These are phyloP conservation scores for Nigrospora osmanthi DNA, from an alignment of 2,329 filamentous ascomycete species.

Conservation along the genomic window DNA sequence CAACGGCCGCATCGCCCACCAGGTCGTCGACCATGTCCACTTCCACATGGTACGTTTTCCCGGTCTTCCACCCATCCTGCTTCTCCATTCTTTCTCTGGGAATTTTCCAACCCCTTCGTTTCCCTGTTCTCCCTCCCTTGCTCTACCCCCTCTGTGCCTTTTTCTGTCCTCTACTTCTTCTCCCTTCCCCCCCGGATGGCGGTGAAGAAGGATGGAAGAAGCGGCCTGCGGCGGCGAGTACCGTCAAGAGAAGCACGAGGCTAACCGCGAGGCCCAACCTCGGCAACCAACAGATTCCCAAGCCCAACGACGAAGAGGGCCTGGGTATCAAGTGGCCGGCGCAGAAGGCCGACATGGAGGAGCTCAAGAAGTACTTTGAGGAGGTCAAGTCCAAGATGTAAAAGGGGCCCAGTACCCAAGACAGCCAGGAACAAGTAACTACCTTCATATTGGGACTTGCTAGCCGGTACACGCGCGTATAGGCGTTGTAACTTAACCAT, in stretches of 20 bases:
- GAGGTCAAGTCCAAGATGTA: constrained; percentile 89
- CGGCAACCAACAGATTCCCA: constrained; percentile 64
- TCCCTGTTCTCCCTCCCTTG: no score
- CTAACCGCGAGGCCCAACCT: constrained; percentile 3
- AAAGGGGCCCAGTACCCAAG: constrained; percentile 4
- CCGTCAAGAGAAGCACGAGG: not conserved
- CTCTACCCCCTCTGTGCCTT: no score
- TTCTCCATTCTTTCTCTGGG: not conserved
- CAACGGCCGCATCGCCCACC: constrained; percentile 86
- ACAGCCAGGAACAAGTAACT: no score
- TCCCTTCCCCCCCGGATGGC: no score
- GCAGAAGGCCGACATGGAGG: constrained; percentile 69
- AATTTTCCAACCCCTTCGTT: no score
- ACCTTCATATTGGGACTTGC: no score
- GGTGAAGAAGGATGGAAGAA: no score
- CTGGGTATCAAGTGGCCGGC: constrained; percentile 75
- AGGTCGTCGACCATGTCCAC: constrained; percentile 87
- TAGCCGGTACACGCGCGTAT: no score
- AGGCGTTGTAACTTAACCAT: no score
- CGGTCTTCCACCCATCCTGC: not conserved
- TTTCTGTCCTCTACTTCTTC: no score
- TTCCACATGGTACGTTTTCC: constrained; percentile 71
- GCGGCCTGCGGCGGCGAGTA: not conserved
- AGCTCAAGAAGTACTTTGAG: constrained; percentile 70
- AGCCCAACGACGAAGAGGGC: constrained; percentile 78